Conservation (phyloP, 306 rosid species). For the Lathyrus aphaca region DNA sequence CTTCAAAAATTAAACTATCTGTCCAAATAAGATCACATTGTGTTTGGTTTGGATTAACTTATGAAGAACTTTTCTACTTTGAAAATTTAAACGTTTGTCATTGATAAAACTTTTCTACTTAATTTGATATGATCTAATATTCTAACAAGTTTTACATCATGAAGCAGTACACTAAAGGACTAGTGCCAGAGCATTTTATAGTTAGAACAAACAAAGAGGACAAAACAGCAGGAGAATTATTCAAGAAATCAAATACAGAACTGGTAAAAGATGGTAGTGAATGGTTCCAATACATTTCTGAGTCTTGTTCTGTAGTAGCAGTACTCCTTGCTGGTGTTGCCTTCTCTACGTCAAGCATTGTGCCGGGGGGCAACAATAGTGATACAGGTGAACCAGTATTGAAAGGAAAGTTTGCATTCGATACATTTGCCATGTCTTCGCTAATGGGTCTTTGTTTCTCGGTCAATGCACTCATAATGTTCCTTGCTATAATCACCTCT, state of each 20-base stretch:
- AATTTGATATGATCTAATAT: neutral
- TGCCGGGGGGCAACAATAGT: conserved; percentile 46
- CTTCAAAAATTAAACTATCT: too few relatives aligned
- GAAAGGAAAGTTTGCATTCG: conserved; percentile 37
- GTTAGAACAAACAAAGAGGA: conserved; percentile 8
- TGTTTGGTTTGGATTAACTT: too few relatives aligned
- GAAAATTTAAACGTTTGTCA: too few relatives aligned
- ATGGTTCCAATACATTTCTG: conserved; percentile 45
- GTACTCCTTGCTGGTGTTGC: conserved; percentile 44
- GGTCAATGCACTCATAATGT: conserved; percentile 55
- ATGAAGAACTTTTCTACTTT: too few relatives aligned
- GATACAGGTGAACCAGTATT: conserved; percentile 40
- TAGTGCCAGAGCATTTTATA: conserved; percentile 29
- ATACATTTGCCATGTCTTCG: conserved; percentile 45
- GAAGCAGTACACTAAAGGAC: conserved; percentile 21
- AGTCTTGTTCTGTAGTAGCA: conserved; percentile 52
- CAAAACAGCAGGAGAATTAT: conserved; percentile 29
- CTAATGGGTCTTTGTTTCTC: conserved; percentile 57
- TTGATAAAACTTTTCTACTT: too few relatives aligned
- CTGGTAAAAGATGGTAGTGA: neutral
- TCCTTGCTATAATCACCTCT: conserved; percentile 56
- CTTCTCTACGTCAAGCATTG: conserved; percentile 40
- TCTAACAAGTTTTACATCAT: conserved; percentile 2
- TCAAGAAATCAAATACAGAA: neutral
- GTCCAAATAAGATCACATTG: too few relatives aligned